A percentile compares a stretch with the other conserved stretches of the same genome.
phyloP scores from a whole-genome alignment of 2,329 filamentous ascomycete genomes.

The Chaetomium olivaceum region DNA sequence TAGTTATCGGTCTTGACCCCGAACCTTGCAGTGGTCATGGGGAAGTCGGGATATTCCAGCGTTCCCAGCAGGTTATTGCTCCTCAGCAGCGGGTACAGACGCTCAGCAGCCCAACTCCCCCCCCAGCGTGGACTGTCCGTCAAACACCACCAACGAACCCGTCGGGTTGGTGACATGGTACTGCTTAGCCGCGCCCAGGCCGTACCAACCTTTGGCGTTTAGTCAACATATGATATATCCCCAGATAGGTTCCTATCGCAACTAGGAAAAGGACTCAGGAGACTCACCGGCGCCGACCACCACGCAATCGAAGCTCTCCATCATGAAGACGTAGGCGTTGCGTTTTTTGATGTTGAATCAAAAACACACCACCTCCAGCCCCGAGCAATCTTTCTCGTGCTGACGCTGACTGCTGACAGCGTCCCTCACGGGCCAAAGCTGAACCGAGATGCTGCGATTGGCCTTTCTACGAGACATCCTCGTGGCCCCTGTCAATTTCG shows the following conservation, averaged over 20 bases:
- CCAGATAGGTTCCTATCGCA: not conserved
- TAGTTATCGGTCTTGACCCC: conserved; percentile 47
- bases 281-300: conserved; percentile 56
- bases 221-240: not conserved
- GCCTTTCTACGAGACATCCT: not conserved
- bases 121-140: conserved; percentile 58
- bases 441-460: not conserved
- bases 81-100: conserved; percentile 68
- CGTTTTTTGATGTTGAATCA: conserved; percentile 5
- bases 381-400: not conserved
- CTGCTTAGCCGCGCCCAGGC: conserved; percentile 63
- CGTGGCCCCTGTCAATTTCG: too few species aligned
- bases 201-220: conserved; percentile 38
- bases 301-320: conserved; percentile 50
- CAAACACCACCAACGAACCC: conserved; percentile 57
- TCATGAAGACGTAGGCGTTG: conserved; percentile 36
- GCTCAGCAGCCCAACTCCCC: conserved; percentile 70
- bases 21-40: conserved; percentile 60
- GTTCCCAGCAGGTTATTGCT: conserved; percentile 73
- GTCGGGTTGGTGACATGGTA: conserved; percentile 54
- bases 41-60: conserved; percentile 73
- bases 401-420: not conserved
- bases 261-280: not conserved
- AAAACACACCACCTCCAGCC: not conserved
- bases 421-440: too few species aligned